Conservation (phyloP, 2,329 filamentous ascomycete species). For the Diaporthe ampelina region DNA sequence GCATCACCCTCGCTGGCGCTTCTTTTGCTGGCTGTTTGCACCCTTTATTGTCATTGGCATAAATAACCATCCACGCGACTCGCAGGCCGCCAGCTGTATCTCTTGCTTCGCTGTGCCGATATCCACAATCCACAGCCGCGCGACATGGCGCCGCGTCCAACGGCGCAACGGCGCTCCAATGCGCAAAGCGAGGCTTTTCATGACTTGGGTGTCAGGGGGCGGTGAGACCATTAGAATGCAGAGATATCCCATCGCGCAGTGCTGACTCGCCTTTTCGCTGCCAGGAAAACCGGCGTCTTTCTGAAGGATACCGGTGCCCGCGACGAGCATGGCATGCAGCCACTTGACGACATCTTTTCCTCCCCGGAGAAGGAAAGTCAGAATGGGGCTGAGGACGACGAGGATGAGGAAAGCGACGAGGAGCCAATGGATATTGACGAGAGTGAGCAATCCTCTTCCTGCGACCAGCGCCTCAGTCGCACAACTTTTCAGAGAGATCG, state of each 20-base stretch:
- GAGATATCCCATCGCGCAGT: neutral
- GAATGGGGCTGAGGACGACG: slow-evolving; percentile 51
- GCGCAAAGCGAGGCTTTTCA: slow-evolving; percentile 62
- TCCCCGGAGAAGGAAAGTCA: slow-evolving; percentile 75
- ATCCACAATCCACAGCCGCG: slow-evolving; percentile 24
- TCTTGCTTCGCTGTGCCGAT: slow-evolving; percentile 18
- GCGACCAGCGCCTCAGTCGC: neutral
- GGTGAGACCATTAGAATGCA: slow-evolving; percentile 51
- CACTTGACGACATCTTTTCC: slow-evolving; percentile 88
- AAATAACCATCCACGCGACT: slow-evolving; percentile 2
- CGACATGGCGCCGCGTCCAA: slow-evolving; percentile 56
- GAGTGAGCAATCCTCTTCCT: slow-evolving; percentile 56
- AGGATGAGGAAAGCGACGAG: slow-evolving; percentile 53
- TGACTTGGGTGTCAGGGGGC: slow-evolving; percentile 64
- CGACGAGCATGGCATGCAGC: slow-evolving; percentile 94
- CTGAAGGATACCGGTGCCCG: slow-evolving; percentile 83
- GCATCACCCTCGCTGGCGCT: neutral
- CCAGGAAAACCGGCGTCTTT: slow-evolving; percentile 89
- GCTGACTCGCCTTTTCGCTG: neutral
- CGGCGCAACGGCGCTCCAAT: slow-evolving; percentile 53
- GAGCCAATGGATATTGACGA: slow-evolving; percentile 62
- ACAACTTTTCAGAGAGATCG: neutral
- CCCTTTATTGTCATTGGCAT: slow-evolving; percentile 17
- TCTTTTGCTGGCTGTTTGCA: neutral
- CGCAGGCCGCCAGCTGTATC: slow-evolving; percentile 18